Percentiles rank a stretch among this genome's conserved stretches.
phyloP scores from a whole-genome alignment of 768 basidiomycete species.

The Sistotremastrum suecicum region DNA sequence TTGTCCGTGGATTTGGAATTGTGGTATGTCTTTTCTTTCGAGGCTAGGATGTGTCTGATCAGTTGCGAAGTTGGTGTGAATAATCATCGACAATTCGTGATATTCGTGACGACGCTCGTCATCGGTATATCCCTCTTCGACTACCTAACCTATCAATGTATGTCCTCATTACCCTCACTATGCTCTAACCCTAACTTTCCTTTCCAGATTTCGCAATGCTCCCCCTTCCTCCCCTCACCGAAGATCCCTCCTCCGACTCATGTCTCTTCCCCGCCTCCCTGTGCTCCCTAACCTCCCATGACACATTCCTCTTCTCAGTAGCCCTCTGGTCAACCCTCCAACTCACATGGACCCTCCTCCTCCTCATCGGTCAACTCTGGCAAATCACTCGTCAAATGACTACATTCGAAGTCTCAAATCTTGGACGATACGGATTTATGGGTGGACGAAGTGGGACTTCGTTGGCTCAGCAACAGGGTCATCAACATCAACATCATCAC shows the following conservation, averaged over 20 bases:
- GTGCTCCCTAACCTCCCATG: constrained; percentile 57
- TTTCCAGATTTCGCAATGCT: constrained; percentile 40
- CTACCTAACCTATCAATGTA: constrained; percentile 72
- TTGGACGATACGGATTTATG: constrained; percentile 94
- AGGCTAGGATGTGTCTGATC: constrained; percentile 1
- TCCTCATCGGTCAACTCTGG: constrained; percentile 79
- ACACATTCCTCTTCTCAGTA: constrained; percentile 76
- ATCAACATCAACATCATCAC: constrained; percentile 36
- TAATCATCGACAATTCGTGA: constrained; percentile 90
- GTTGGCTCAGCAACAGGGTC: constrained; percentile 63
- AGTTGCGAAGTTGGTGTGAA: constrained; percentile 58
- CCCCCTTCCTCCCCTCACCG: constrained; percentile 18
- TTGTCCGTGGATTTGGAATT: constrained; percentile 99
- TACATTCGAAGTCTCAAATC: constrained; percentile 88
- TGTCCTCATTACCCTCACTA: constrained; percentile 18
- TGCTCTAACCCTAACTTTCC: constrained; percentile 1
- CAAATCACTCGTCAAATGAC: constrained; percentile 93
- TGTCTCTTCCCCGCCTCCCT: constrained; percentile 57
- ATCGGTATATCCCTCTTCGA: constrained; percentile 70
- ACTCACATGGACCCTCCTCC: constrained; percentile 85
- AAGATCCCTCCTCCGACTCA: constrained; percentile 29
- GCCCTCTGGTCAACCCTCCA: constrained; percentile 82
- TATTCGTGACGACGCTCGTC: constrained; percentile 85
- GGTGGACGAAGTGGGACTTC: constrained; percentile 72
- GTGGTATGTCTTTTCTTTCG: constrained; percentile 39